A percentile compares a stretch with the other conserved stretches of the same genome.
Evolutionary conservation across 1,139 yeast genomes (phyloP).

Genomic region (Yamadazyma sp.): DNA sequence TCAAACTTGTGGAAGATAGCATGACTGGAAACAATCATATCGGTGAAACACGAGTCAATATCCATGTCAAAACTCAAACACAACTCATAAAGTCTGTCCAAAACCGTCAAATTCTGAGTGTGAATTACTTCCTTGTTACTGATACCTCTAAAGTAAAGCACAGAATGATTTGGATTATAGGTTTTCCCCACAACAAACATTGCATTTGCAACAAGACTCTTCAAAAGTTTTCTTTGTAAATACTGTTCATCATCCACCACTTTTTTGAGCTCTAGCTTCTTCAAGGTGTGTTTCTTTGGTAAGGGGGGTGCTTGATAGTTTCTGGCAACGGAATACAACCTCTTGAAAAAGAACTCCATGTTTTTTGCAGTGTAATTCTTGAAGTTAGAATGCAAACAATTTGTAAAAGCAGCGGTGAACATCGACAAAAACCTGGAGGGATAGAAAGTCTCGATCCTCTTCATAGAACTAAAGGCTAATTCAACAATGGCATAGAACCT

Average conservation of each 20-base stretch:
- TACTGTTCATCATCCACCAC: conserved; percentile 53
- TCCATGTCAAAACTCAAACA: conserved; percentile 65
- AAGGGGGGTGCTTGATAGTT: conserved; percentile 56
- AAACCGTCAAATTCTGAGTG: conserved; percentile 15
- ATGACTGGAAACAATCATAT: conserved; percentile 28
- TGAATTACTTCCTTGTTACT: conserved; percentile 14
- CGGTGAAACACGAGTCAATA: conserved; percentile 38
- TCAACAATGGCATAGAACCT: conserved; percentile 66
- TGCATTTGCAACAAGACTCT: conserved; percentile 44
- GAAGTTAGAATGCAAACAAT: conserved; percentile 44
- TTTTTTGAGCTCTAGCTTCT: conserved; percentile 38
- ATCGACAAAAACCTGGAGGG: conserved; percentile 79
- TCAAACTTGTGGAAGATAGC: conserved; percentile 26
- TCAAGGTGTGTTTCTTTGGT: conserved; percentile 31
- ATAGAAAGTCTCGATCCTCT: conserved; percentile 58
- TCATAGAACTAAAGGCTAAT: conserved; percentile 52
- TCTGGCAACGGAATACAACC: conserved; percentile 65
- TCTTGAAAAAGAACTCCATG: conserved; percentile 50
- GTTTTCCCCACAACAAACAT: conserved; percentile 38
- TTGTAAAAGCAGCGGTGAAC: conserved; percentile 56
- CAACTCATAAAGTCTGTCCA: conserved; percentile 52
- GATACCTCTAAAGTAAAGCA: conserved; percentile 8
- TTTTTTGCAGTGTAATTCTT: conserved; percentile 21
- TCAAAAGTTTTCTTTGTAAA: conserved; percentile 46
- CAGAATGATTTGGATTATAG: conserved; percentile 13